Base-by-base conservation (phyloP, 1,284 basidiomycete genomes). In the Ceratobasidium sp. region DNA sequence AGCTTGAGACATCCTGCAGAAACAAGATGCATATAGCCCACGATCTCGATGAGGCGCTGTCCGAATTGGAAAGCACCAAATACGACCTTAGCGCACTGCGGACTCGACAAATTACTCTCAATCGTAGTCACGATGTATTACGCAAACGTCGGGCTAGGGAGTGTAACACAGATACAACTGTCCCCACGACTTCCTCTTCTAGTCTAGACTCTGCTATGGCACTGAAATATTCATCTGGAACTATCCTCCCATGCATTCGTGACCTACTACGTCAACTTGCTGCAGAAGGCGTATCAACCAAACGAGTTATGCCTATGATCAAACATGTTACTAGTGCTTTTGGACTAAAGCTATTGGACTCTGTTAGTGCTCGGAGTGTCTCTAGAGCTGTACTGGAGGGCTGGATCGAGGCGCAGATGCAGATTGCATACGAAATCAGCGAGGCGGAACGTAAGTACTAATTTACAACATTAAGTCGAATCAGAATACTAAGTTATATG, bases 351-450 rank as follows among this genome's bases (percentile, higher is more conserved):
- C 48, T 68, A 4, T 9, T 40, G 1, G 50, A 28, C 9, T 54
- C 66, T 20, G 23, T 68, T 23, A 68, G 66, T n/a, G 50, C 66
- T 9, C 66, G 48, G 20, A 68, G 64, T 26, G 26, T 66, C 26
- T 66, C 64, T 2, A 42, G 44, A 48, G 13, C 54, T 3, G 28
- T 68, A n/a, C 50, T 68, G 2, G 66, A 68, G 28, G 66, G 66
- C 7, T n/a, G 52, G 4, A 23, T 68, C 20, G 26, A 68, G n/a
- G 66, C 48, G 12, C 66, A 40, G 15, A 68, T 68, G 28, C 66
- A 68, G 50, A 40, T 68, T 40, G 66, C 26, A 52, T 28, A 28
- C 12, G 66, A 68, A 40, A 20, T 68, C 3, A 54, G 26, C 26
- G 13, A 52, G 23, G 20, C 50, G 6, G n/a, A 48, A 13, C 23